A percentile compares a stretch with the other conserved stretches of the same genome.
Evolutionary conservation across 2,329 filamentous ascomycete genomes (phyloP).

Genomic region (Botrytis cinerea): DNA sequence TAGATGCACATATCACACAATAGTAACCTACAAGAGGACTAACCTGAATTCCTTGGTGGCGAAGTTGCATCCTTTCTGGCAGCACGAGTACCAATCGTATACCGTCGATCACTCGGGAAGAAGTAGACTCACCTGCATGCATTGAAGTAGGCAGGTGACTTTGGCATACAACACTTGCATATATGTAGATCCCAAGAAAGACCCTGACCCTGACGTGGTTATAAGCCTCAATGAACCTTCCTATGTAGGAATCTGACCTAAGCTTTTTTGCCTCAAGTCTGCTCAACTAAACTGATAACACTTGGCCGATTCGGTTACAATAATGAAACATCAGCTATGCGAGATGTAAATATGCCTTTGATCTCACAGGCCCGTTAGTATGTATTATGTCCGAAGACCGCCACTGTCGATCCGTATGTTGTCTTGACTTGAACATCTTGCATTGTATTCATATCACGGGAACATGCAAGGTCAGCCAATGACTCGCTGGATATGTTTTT

Average conservation of each 20-base stretch:
- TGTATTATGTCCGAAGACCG: not conserved
- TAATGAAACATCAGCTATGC: not conserved
- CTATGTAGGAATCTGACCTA: not conserved
- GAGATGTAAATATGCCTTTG: not conserved
- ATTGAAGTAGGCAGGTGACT: not conserved
- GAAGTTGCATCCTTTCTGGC: not conserved
- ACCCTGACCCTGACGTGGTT: not conserved
- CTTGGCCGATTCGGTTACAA: not conserved
- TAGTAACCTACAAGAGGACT: not conserved
- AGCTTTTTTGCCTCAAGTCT: constrained; percentile 1
- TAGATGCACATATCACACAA: not conserved
- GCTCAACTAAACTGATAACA: not conserved
- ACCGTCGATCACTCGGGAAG: not conserved
- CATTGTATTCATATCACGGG: not conserved
- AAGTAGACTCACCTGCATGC: not conserved
- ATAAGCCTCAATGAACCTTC: constrained; percentile 2
- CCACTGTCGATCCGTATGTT: not conserved
- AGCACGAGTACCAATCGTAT: not conserved
- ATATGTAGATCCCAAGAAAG: not conserved
- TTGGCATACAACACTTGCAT: not conserved
- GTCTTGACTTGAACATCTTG: not conserved
- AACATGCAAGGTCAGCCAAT: not conserved
- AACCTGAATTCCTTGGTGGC: not conserved
- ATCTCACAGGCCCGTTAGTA: not conserved
- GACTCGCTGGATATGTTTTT: not conserved